A percentile compares a stretch with the other conserved stretches of the same genome.
Evolutionary conservation across 2,329 filamentous ascomycete genomes (phyloP).

Genomic region (Zalaria obscura): DNA sequence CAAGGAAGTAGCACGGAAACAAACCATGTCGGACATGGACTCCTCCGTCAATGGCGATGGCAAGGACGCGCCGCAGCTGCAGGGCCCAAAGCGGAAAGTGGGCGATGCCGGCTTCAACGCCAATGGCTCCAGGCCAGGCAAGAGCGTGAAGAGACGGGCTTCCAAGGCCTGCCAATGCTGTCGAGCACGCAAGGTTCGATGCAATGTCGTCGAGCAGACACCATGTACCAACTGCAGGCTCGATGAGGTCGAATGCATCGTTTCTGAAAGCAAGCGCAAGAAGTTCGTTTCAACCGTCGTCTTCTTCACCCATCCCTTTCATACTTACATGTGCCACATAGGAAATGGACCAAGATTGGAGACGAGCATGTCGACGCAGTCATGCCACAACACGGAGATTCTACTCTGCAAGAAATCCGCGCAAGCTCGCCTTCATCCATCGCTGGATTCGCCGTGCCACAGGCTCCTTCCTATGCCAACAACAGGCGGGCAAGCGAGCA

Average conservation of each 20-base stretch:
- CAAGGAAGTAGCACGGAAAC: no score
- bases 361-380: conserved; percentile 4
- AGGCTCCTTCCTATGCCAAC: neutral
- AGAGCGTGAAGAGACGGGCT: conserved; percentile 67
- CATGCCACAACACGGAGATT: neutral
- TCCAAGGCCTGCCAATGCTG: conserved; percentile 84
- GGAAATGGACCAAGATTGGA: conserved; percentile 18
- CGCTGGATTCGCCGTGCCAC: neutral
- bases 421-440: neutral
- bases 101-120: conserved; percentile 40
- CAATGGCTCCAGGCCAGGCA: conserved; percentile 29
- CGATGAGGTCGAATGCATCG: conserved; percentile 61
- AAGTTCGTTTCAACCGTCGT: conserved; percentile 45
- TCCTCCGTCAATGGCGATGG: conserved; percentile 4
- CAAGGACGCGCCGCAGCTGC: neutral
- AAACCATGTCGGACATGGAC: conserved; percentile 5
- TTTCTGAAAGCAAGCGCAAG: conserved; percentile 63
- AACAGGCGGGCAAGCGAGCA: conserved; percentile 21
- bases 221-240: conserved; percentile 80
- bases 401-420: neutral
- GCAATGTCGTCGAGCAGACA: conserved; percentile 78
- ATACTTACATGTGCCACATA: conserved; percentile 5
- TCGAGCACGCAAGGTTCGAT: conserved; percentile 78
- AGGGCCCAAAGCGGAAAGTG: conserved; percentile 42
- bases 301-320: neutral